These are phyloP conservation scores for Trichomonas tenax DNA, from an alignment of 208 protist genomes.

Conservation along the genomic window DNA sequence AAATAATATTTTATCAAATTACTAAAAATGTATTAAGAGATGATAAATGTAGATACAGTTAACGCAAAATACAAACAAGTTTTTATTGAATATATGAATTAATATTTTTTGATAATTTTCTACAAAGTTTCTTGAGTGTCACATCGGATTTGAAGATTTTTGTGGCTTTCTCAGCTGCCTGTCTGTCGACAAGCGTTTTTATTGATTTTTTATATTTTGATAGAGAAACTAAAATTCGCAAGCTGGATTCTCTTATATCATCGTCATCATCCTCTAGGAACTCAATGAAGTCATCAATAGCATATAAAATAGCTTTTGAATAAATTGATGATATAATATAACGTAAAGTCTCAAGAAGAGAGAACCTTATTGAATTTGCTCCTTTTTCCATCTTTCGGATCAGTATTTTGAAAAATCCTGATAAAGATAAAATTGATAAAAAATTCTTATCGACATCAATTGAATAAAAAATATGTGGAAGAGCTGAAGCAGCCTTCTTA, in stretches of 20 bases:
- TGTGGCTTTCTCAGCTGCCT: background rate
- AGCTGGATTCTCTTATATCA: background rate
- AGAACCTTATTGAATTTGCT: background rate
- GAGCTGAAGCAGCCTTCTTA: background rate
- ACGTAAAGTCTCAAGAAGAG: background rate
- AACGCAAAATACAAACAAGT: background rate
- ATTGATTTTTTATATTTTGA: background rate
- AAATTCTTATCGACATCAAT: background rate
- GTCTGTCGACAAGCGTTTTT: background rate
- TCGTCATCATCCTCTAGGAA: background rate
- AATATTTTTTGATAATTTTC: background rate
- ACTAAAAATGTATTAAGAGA: no score
- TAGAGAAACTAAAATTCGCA: background rate
- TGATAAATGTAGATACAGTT: no score
- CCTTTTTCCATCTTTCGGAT: background rate
- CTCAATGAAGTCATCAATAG: background rate
- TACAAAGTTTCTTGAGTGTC: background rate
- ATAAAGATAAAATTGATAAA: background rate
- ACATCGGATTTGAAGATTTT: background rate
- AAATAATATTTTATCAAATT: no score
- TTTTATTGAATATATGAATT: background rate
- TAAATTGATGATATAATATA: background rate
- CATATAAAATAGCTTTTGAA: background rate
- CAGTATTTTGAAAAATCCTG: background rate
- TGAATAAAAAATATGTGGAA: background rate